phyloP scores from a whole-genome alignment of 768 basidiomycete genomes.

The Boletus subcaerulescens region DNA sequence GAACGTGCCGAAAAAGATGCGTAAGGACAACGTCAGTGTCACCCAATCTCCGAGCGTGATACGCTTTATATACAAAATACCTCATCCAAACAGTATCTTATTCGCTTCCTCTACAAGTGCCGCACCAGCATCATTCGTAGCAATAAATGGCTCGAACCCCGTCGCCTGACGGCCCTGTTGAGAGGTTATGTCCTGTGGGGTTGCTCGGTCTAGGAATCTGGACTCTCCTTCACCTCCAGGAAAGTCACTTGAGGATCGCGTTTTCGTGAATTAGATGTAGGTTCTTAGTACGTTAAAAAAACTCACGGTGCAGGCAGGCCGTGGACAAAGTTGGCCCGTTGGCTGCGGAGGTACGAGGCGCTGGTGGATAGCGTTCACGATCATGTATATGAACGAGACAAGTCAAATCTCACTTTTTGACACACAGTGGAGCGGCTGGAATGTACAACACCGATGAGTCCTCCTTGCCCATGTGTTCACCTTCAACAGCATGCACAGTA shows the following conservation, averaged over 20 bases:
- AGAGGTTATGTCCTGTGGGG: slow-evolving; percentile 31
- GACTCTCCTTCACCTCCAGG: slow-evolving; percentile 53
- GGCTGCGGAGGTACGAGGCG: slow-evolving; percentile 47
- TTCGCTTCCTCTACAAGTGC: slow-evolving; percentile 29
- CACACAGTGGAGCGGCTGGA: slow-evolving; percentile 50
- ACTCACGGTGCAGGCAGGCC: slow-evolving; percentile 53
- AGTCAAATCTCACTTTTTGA: slow-evolving; percentile 40
- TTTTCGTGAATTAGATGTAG: background rate
- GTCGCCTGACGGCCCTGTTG: slow-evolving; percentile 38
- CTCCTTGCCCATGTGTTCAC: slow-evolving; percentile 40
- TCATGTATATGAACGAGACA: background rate
- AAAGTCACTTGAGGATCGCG: slow-evolving; percentile 39
- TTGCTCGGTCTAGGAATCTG: slow-evolving; percentile 38
- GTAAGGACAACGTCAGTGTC: no score
- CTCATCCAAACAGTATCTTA: slow-evolving; percentile 20
- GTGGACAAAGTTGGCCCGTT: slow-evolving; percentile 43
- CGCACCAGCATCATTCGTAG: slow-evolving; percentile 7
- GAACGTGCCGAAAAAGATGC: no score
- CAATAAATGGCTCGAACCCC: slow-evolving; percentile 41
- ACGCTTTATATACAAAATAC: background rate
- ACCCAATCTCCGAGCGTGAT: background rate
- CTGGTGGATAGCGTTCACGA: slow-evolving; percentile 24
- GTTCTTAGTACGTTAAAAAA: background rate
- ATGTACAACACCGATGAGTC: slow-evolving; percentile 60
- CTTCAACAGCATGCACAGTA: slow-evolving; percentile 54